Base-by-base conservation (phyloP, 75 land plant genomes). In the Adiantum capillusveneris region DNA sequence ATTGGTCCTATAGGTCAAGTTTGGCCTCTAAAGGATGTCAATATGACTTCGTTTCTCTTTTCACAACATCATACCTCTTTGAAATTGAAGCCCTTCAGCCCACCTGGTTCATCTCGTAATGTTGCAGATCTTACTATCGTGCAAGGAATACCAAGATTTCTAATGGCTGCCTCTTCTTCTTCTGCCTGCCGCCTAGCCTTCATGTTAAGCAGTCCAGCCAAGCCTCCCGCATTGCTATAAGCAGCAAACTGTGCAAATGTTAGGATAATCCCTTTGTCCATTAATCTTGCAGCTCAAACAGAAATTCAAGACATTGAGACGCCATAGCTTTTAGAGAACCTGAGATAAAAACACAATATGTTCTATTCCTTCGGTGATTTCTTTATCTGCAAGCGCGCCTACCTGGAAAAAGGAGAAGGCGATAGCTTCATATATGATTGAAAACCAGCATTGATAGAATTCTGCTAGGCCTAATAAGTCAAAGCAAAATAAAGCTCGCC, bases 301-400 rank as follows among this genome's bases (percentile, higher is more conserved):
- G 6, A 17, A 53, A 53, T 25, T 14, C 55, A 25, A 53, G 25
- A 21, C 16, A 13, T 20, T 53, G n/a, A n/a, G n/a, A n/a, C n/a
- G n/a, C n/a, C n/a, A n/a, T n/a, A n/a, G n/a, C n/a, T n/a, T n/a
- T n/a, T n/a, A 1, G 37, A 52, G 56, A 61, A 89, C 98, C 98
- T 94, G 87, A 58, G 99, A 95, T 37, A 95, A 53, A 51, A 81
- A 76, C 61, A 95, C 56, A 22, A 90, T 69, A 69, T 90, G 97
- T 43, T 87, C 63, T 24, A 95, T 56, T 1, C 92, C 92, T 62
- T 68, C 76, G 62, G 71, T 60, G 56, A 70, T 60, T 20, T 51
- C 73, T 44, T 46, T 60, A 25, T 76, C 75, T 25, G 84, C 77
- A 11, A 86, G 48, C 34, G 77, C 86, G 2, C 99, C 97, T 26